Evolutionary conservation across 2,329 filamentous ascomycete genomes (phyloP).

Genomic region (Aureobasidium sp.): DNA sequence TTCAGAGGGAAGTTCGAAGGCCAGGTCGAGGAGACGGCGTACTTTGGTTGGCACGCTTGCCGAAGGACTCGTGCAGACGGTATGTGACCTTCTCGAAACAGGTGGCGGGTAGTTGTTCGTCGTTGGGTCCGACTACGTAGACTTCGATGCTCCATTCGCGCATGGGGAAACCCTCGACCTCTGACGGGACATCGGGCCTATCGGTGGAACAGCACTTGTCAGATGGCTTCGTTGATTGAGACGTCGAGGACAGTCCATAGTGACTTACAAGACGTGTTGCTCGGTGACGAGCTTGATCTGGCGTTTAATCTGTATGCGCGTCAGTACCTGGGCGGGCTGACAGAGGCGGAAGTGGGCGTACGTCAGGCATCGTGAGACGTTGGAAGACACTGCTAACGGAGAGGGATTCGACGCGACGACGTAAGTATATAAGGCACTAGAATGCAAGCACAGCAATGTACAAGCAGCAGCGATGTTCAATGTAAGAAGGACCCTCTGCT

Average conservation of each 20-base stretch:
- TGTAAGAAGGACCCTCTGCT: neutral
- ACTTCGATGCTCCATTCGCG: conserved; percentile 85
- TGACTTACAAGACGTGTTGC: conserved; percentile 75
- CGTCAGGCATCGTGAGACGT: conserved; percentile 29
- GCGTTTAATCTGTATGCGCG: conserved; percentile 58
- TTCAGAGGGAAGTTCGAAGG: neutral
- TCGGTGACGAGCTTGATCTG: conserved; percentile 88
- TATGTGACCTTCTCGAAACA: conserved; percentile 91
- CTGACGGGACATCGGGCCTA: conserved; percentile 59
- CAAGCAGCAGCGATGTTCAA: neutral
- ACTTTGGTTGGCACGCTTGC: conserved; percentile 73
- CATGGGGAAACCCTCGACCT: conserved; percentile 83
- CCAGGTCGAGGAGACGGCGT: conserved; percentile 31
- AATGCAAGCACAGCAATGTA: neutral
- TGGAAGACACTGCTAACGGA: neutral
- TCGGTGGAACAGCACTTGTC: neutral
- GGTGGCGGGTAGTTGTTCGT: conserved; percentile 71
- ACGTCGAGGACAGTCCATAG: neutral
- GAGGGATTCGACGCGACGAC: neutral
- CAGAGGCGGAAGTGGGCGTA: conserved; percentile 19
- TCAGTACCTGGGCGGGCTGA: conserved; percentile 7
- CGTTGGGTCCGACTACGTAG: conserved; percentile 74
- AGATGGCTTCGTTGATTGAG: neutral
- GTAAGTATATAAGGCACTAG: neutral
- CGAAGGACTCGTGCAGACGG: conserved; percentile 89